Conservation (phyloP, 768 basidiomycete species). For the Thelephora ganbajun region DNA sequence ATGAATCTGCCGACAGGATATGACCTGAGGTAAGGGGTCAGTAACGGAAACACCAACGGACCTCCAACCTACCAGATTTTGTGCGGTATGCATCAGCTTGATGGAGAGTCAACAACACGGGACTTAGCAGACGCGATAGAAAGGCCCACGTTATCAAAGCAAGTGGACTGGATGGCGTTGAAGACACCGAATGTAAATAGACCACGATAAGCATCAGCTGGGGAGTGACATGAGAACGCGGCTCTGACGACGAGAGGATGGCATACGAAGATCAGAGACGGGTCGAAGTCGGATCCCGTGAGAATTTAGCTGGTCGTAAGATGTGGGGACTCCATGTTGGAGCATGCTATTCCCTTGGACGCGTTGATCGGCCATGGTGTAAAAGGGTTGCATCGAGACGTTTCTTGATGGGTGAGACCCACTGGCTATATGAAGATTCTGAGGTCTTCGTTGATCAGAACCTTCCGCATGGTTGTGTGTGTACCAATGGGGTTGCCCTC, state of each 20-base stretch:
- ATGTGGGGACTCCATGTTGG: too few species aligned
- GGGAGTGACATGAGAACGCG: not conserved
- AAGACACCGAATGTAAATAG: conserved; percentile 85
- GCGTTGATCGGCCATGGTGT: too few species aligned
- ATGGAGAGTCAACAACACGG: not conserved
- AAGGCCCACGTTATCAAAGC: conserved; percentile 54
- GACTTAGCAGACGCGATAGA: conserved; percentile 1
- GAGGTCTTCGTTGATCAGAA: too few species aligned
- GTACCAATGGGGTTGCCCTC: too few species aligned
- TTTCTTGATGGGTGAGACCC: too few species aligned
- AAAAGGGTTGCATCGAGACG: too few species aligned
- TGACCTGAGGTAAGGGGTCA: not conserved
- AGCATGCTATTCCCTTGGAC: too few species aligned
- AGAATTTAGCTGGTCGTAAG: conserved; percentile 10
- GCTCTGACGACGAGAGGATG: not conserved
- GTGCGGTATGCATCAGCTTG: conserved; percentile 43
- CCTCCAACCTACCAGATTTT: conserved; percentile 43
- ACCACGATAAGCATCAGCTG: conserved; percentile 69
- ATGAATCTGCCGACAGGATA: not conserved
- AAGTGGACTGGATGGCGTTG: conserved; percentile 82
- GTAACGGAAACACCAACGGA: too few species aligned
- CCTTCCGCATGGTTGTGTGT: too few species aligned
- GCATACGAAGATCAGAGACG: conserved; percentile 60
- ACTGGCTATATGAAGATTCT: too few species aligned
- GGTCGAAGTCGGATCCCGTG: conserved; percentile 45